Evolutionary conservation across 192 early-diverging fungal species (phyloP), one percentile per base, ranked within the genome.

Genomic region (Coemansia aciculifera): DNA sequence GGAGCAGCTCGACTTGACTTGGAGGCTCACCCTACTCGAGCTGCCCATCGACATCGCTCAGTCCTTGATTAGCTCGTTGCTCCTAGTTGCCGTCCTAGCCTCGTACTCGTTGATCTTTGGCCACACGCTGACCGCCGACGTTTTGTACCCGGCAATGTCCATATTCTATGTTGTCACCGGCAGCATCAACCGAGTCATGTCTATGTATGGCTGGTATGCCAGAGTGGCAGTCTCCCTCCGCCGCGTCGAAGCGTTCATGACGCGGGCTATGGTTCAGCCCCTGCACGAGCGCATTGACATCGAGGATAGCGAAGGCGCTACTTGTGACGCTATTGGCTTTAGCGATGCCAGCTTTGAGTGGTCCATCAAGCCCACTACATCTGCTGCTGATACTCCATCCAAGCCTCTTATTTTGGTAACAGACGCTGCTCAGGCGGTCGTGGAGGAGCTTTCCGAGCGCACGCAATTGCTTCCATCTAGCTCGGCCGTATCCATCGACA

Each of bases 161-260:
- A 71, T 91, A 2, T 88, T 88, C 73, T 71, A 83, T 43, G 88
- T 79, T 13, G 74, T 89, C 73, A 84, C 85, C 29, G 68, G 65
- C 68, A 82, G 84, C 15, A 71, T 89, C 71, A 84, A 83, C 37
- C 67, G 66, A 66, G 84, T 85, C 17, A 38, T 39, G 59, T 31
- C 23, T 23, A 73, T 87, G 15, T 84, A 90, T 56, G 72, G 79
- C 52, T 86, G 74, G 67, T 69, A 86, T 29, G 68, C 89, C 40
- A 78, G 85, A 49, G 81, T 81, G 39, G 78, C 78, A 27, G 90
- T 92, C 43, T 90, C 90, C 42, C 59, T 92, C 23, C 69, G 64
- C 7, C 90, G 92, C 54, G 84, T 98, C 39, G 86, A 90, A 49
- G 75, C 79, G 29, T 98, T 93, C 69, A 80, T 98, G 68, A 75